Conservation (phyloP, 805 yeast genomes). For the Wickerhamomyces kurtzmanii region DNA sequence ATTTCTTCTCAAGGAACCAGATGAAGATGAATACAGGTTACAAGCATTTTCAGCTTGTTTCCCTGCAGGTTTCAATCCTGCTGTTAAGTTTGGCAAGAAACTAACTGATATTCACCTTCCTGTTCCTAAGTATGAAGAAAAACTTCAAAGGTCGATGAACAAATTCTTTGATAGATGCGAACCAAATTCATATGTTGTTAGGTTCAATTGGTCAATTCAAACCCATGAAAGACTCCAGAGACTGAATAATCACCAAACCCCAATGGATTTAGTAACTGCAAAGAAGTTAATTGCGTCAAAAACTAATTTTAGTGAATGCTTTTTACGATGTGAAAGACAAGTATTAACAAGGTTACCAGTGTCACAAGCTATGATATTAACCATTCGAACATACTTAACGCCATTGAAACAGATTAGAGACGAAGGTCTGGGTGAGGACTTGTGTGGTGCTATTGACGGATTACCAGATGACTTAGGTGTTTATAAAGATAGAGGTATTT, state of each 20-base stretch:
- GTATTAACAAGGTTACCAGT: conserved; percentile 41
- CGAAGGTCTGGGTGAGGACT: conserved; percentile 38
- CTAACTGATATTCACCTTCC: conserved; percentile 58
- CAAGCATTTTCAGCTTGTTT: conserved; percentile 51
- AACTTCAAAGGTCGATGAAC: conserved; percentile 55
- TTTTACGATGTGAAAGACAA: conserved; percentile 53
- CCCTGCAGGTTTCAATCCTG: conserved; percentile 70
- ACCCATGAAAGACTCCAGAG: conserved; percentile 42
- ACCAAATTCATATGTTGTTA: conserved; percentile 44
- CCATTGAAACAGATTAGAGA: conserved; percentile 36
- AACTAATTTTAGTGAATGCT: conserved; percentile 30
- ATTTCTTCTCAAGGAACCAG: conserved; percentile 32
- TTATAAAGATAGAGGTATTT: conserved; percentile 54
- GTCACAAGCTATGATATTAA: conserved; percentile 35
- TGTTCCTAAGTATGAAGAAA: conserved; percentile 55
- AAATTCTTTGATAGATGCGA: conserved; percentile 49
- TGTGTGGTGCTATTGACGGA: conserved; percentile 55
- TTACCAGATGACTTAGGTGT: conserved; percentile 47
- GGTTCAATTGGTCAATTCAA: conserved; percentile 68
- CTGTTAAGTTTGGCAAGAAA: conserved; percentile 37
- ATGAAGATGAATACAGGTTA: conserved; percentile 44
- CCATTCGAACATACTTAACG: conserved; percentile 48
- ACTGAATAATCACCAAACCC: conserved; percentile 34
- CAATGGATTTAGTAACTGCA: conserved; percentile 36
- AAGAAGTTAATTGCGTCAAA: conserved; percentile 19